Percentiles rank a stretch among this genome's conserved stretches.
Conservation (phyloP, 371 early-diverging fungal genomes). For the Apophysomyces ossiformis region DNA sequence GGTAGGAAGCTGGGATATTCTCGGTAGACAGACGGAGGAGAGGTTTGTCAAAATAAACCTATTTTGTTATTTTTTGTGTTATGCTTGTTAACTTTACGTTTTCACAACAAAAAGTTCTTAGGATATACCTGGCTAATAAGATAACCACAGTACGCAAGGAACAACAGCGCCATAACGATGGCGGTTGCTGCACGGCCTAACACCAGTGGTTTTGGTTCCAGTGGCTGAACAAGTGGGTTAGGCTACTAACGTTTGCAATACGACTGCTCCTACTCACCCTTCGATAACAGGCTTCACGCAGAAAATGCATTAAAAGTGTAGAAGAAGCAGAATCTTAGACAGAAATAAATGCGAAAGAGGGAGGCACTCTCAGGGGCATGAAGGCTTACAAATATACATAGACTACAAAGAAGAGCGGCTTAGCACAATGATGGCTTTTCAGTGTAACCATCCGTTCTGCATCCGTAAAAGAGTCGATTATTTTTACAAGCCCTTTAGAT, state of each 20-base stretch:
- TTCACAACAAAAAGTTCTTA: not conserved
- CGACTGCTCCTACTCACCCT: conserved; percentile 21
- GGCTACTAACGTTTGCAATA: not conserved
- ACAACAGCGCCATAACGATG: conserved; percentile 27
- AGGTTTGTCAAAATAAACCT: conserved; percentile 39
- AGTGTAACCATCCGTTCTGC: not conserved
- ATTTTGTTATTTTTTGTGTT: not conserved
- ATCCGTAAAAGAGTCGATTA: not conserved
- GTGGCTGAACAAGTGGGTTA: conserved; percentile 24
- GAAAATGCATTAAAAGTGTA: conserved; percentile 37
- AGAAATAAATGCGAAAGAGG: conserved; percentile 14
- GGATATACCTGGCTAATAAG: conserved; percentile 29
- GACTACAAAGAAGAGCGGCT: not conserved
- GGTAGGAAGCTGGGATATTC: conserved; percentile 20
- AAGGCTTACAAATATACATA: not conserved
- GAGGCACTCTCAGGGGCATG: not conserved
- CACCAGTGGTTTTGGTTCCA: conserved; percentile 34
- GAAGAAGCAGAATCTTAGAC: conserved; percentile 4
- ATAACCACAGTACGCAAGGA: conserved; percentile 40
- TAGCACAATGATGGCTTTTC: not conserved
- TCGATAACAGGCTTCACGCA: conserved; percentile 45
- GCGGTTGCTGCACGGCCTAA: conserved; percentile 36
- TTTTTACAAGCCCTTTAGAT: too few species aligned
- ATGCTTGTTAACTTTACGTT: too few species aligned
- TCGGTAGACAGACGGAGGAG: conserved; percentile 39